Base-by-base conservation (phyloP, 1,284 basidiomycete species). In the Cutaneotrichosporon sp. region DNA sequence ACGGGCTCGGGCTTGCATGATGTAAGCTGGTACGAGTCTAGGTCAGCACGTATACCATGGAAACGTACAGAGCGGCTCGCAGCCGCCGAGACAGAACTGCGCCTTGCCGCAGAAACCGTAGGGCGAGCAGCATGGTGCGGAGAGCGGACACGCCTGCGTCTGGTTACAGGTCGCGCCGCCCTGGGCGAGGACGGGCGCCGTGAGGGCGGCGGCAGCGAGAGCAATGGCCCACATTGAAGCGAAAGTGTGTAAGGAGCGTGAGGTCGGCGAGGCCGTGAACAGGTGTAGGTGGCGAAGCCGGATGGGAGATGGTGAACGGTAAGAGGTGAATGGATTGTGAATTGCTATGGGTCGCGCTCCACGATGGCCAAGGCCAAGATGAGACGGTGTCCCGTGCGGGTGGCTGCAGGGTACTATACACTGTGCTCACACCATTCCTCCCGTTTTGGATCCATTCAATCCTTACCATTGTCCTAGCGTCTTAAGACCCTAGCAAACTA, bases 1-100 rank as follows among this genome's bases (percentile, higher is more conserved):
- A 91, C 78, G 0, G 91, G 90, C 51, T 84, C 84, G 0, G 90
- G 89, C 59, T 78, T 79, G 80, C 91, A 93, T 0, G 90, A 90
- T 72, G 77, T 59, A 21, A 36, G 53, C 14, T 46, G 22, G 22
- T 21, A 55, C 67, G 38, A 70, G 63, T 32, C 13, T 58, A 36
- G 18, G 51, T 59, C 36, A 46, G 52, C 49, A 1, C 5, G 2
- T 30, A 22, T 6, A 4, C 5, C 34, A 16, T 10, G 22, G 30
- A 13, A 14, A 69, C 73, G 32, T 50, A 78, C 83, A 79, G 51
- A 90, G 83, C 10, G 91, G 90, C 72, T 92, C 86, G 80, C 91
- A 93, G 11, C 91, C 91, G 51, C 89, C 89, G 32, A 91, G 81
- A 73, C 90, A 92, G 77, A 87, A 91, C 6, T 69, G 42, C 2